Evolutionary conservation across 768 basidiomycete species (phyloP).

Genomic region (Termitomyces sp.): DNA sequence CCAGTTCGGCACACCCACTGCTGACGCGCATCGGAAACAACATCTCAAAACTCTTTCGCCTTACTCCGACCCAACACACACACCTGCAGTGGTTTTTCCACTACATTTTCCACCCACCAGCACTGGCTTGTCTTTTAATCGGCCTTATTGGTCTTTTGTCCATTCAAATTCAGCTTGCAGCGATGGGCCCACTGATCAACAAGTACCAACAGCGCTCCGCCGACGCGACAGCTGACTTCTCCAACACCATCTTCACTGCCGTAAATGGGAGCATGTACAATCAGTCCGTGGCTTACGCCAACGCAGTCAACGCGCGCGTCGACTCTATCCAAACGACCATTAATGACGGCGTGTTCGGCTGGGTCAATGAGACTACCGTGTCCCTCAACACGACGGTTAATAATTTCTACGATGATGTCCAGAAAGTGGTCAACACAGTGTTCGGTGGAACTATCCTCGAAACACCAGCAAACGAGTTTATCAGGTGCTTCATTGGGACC

Average conservation of each 20-base stretch:
- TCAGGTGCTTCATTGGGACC: constrained; percentile 85
- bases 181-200: constrained; percentile 65
- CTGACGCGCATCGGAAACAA: constrained; percentile 59
- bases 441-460: constrained; percentile 86
- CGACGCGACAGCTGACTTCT: constrained; percentile 58
- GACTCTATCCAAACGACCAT: constrained; percentile 66
- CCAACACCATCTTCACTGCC: constrained; percentile 63
- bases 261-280: constrained; percentile 84
- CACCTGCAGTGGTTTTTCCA: constrained; percentile 85
- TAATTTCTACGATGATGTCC: constrained; percentile 82
- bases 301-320: constrained; percentile 69
- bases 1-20: constrained; percentile 67
- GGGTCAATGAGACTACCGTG: constrained; percentile 89
- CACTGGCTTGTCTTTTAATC: constrained; percentile 86
- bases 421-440: constrained; percentile 67
- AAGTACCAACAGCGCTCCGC: constrained; percentile 63
- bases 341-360: constrained; percentile 88
- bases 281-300: constrained; percentile 74
- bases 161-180: constrained; percentile 82
- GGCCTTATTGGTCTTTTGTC: constrained; percentile 87
- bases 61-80: constrained; percentile 58
- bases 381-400: constrained; percentile 84
- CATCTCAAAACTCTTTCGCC: constrained; percentile 43
- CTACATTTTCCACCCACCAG: constrained; percentile 89
- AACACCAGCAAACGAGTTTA: constrained; percentile 77